Percentiles rank a stretch among this genome's conserved stretches.
Evolutionary conservation across 2,329 filamentous ascomycete species (phyloP).

Genomic region (Colletotrichum lupini): DNA sequence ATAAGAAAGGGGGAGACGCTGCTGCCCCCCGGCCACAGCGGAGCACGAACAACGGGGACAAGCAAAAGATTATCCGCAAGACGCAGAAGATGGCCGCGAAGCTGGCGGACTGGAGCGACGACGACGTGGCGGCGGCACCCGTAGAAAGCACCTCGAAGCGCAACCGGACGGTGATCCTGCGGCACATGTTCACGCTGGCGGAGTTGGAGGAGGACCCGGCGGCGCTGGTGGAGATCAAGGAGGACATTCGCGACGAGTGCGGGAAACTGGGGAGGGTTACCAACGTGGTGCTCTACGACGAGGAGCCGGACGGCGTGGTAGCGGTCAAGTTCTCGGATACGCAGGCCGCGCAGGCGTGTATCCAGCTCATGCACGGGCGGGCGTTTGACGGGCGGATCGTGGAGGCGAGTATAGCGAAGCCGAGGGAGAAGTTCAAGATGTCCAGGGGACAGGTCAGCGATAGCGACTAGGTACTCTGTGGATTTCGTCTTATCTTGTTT

Average conservation of each 20-base stretch:
- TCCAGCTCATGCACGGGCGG: conserved; percentile 82
- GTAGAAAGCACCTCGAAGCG: conserved; percentile 62
- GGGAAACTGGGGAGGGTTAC: conserved; percentile 87
- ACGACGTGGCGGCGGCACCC: conserved; percentile 70
- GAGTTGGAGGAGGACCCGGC: conserved; percentile 88
- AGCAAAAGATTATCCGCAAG: conserved; percentile 90
- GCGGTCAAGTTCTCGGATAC: conserved; percentile 83
- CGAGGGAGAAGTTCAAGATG: conserved; percentile 79
- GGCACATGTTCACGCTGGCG: conserved; percentile 90
- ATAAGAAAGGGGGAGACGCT: conserved; percentile 42
- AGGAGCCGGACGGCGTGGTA: conserved; percentile 85
- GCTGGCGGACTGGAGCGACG: conserved; percentile 95
- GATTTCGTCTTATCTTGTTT: not conserved
- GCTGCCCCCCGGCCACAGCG: conserved; percentile 45
- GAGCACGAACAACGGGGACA: conserved; percentile 70
- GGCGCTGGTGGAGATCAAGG: conserved; percentile 89
- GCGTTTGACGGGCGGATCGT: conserved; percentile 80
- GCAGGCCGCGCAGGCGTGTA: conserved; percentile 78
- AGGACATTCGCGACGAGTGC: conserved; percentile 93
- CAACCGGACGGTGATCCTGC: conserved; percentile 87
- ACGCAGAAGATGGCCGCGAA: conserved; percentile 92
- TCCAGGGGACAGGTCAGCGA: conserved; percentile 65
- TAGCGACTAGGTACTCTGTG: conserved; percentile 43
- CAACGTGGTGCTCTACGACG: conserved; percentile 90
- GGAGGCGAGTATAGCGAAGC: conserved; percentile 76